A percentile compares a stretch with the other conserved stretches of the same genome.
These are phyloP conservation scores for Leucosporidium yakuticum DNA, from an alignment of 768 basidiomycete species.

Conservation along the genomic window DNA sequence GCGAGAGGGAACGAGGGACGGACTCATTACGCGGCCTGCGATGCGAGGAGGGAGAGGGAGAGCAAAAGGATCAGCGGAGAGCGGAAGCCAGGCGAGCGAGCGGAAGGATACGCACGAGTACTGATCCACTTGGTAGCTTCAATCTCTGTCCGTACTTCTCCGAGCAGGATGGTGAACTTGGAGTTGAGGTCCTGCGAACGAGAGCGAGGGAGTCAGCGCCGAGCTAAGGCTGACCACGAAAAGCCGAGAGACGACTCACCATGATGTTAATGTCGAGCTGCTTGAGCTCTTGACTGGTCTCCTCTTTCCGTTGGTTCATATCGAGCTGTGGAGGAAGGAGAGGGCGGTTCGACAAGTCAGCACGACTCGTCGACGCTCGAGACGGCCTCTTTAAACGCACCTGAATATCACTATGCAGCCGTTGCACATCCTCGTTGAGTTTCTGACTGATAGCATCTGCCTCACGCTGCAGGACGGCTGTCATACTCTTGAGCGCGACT, in stretches of 20 bases:
- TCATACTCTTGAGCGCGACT: slow-evolving; percentile 68
- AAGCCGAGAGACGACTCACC: slow-evolving; percentile 33
- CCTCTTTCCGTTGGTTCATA: slow-evolving; percentile 85
- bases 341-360: background rate
- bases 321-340: slow-evolving; percentile 64
- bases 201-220: background rate
- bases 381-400: background rate
- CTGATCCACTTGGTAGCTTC: slow-evolving; percentile 48
- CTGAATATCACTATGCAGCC: slow-evolving; percentile 69
- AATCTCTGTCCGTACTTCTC: slow-evolving; percentile 47
- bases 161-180: slow-evolving; percentile 47
- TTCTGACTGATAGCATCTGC: slow-evolving; percentile 77
- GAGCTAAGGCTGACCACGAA: background rate
- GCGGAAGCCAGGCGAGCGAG: background rate
- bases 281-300: slow-evolving; percentile 76
- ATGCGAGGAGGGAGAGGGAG: background rate
- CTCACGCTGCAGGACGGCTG: slow-evolving; percentile 72
- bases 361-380: slow-evolving; percentile 1
- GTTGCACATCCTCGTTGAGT: slow-evolving; percentile 87
- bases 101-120: slow-evolving; percentile 24
- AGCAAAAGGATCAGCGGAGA: background rate
- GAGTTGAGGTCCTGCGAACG: slow-evolving; percentile 46
- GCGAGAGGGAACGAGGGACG: background rate
- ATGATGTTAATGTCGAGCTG: slow-evolving; percentile 70
- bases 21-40: slow-evolving; percentile 29